These are phyloP conservation scores for Ogataea hybrid DNA, from an alignment of 1,139 yeast species.

Conservation along the genomic window DNA sequence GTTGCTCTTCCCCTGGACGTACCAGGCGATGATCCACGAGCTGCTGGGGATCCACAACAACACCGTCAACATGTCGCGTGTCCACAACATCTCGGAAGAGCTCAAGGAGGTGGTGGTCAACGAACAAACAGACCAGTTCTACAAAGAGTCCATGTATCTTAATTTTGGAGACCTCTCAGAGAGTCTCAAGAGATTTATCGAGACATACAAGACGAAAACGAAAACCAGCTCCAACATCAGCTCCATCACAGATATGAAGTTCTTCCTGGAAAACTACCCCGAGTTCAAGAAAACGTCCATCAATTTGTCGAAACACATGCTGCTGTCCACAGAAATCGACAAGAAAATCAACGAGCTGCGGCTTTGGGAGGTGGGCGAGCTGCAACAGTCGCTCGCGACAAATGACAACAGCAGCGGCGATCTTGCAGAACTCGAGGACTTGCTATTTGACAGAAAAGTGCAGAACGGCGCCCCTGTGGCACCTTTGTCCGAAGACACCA, in stretches of 20 bases:
- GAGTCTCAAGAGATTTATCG: conserved; percentile 79
- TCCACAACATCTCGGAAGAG: conserved; percentile 47
- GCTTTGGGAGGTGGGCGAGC: conserved; percentile 83
- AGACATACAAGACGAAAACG: conserved; percentile 76
- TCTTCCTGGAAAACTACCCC: conserved; percentile 87
- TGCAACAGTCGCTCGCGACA: conserved; percentile 81
- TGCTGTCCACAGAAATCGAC: conserved; percentile 83
- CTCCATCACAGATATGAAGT: conserved; percentile 84
- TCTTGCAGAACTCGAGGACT: conserved; percentile 43
- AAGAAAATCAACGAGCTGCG: conserved; percentile 57
- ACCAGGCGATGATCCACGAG: conserved; percentile 97
- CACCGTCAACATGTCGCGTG: conserved; percentile 60
- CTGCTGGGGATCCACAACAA: conserved; percentile 78
- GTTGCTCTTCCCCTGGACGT: conserved; percentile 91
- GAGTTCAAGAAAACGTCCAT: conserved; percentile 85
- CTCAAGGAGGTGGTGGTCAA: conserved; percentile 61
- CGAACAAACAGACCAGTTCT: conserved; percentile 72
- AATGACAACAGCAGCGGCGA: conserved; percentile 39
- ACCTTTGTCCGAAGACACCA: conserved; percentile 41
- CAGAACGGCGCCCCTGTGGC: conserved; percentile 18
- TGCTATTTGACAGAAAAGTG: conserved; percentile 35
- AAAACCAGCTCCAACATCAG: conserved; percentile 69
- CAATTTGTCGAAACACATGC: conserved; percentile 91
- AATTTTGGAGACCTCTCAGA: conserved; percentile 96
- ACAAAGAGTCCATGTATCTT: conserved; percentile 73